These are phyloP conservation scores for Tilletia caries DNA, from an alignment of 1,284 basidiomycete species.

Conservation along the genomic window DNA sequence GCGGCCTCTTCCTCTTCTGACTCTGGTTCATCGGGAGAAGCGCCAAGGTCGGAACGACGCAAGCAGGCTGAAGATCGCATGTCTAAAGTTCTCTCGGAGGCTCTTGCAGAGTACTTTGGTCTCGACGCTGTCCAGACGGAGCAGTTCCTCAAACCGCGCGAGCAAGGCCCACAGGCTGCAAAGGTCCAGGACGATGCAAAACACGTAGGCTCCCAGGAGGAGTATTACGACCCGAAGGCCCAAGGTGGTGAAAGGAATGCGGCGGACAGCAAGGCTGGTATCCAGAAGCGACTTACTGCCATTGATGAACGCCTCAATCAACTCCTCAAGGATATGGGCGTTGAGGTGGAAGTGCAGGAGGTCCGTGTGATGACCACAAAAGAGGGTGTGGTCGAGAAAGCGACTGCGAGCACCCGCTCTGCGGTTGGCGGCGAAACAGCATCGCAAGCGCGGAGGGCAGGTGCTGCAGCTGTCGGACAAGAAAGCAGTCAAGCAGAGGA, in stretches of 20 bases:
- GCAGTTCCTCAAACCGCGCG: neutral
- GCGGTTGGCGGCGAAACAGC: neutral
- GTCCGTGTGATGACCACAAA: neutral
- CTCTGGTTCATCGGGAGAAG: no score
- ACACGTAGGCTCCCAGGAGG: neutral
- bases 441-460: neutral
- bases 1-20: no score
- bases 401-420: neutral
- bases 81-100: neutral
- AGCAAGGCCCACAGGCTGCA: neutral
- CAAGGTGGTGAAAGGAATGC: neutral
- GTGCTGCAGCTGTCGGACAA: neutral
- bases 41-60: neutral
- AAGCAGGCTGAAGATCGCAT: constrained; percentile 2
- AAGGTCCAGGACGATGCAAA: neutral
- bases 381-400: neutral
- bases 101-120: neutral
- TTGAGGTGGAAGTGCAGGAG: neutral
- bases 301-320: neutral
- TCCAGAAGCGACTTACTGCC: neutral
- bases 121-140: neutral
- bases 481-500: neutral
- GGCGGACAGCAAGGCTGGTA: neutral
- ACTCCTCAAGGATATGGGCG: neutral
- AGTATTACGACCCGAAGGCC: neutral